Evolutionary conservation across 2,329 filamentous ascomycete genomes (phyloP).

Genomic region (Scedosporium dehoogii): DNA sequence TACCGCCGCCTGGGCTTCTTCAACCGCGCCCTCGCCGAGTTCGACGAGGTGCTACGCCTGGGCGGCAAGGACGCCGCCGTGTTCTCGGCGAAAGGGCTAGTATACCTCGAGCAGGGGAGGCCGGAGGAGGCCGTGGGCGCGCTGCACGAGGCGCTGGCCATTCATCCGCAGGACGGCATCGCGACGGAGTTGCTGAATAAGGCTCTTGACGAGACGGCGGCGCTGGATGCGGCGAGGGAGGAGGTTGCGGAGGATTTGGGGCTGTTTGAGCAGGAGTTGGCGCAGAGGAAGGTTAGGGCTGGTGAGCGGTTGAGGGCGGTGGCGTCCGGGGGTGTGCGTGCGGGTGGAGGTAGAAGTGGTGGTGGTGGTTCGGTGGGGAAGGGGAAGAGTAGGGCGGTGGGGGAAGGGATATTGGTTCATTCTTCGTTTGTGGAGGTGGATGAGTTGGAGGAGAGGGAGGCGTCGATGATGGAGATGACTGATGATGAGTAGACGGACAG

Average conservation of each 20-base stretch:
- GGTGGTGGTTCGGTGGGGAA: constrained; percentile 21
- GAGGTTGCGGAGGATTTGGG: constrained; percentile 36
- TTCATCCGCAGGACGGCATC: constrained; percentile 70
- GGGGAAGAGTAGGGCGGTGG: constrained; percentile 34
- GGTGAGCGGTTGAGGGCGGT: constrained; percentile 14
- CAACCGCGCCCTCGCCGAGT: constrained; percentile 65
- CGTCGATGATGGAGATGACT: constrained; percentile 46
- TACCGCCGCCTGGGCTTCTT: constrained; percentile 63
- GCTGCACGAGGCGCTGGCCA: constrained; percentile 74
- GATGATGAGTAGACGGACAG: constrained; percentile 34
- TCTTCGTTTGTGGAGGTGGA: constrained; percentile 21
- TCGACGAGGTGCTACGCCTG: constrained; percentile 76
- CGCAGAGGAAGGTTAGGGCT: constrained; percentile 34
- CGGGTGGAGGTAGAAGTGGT: not conserved
- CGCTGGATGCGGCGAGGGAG: constrained; percentile 31
- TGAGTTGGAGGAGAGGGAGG: constrained; percentile 26
- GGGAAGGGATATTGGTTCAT: constrained; percentile 19
- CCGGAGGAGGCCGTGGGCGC: constrained; percentile 70
- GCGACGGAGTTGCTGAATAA: constrained; percentile 69
- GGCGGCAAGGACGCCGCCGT: constrained; percentile 71
- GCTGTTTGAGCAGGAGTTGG: constrained; percentile 43
- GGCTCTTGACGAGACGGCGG: constrained; percentile 54
- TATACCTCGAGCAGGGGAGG: constrained; percentile 67
- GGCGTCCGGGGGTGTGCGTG: not conserved
- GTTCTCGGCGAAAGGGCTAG: constrained; percentile 74